Evolutionary conservation across 352 stramenopile species (phyloP), one percentile per base, ranked within the genome.

Genomic region (Lagenidium giganteum): DNA sequence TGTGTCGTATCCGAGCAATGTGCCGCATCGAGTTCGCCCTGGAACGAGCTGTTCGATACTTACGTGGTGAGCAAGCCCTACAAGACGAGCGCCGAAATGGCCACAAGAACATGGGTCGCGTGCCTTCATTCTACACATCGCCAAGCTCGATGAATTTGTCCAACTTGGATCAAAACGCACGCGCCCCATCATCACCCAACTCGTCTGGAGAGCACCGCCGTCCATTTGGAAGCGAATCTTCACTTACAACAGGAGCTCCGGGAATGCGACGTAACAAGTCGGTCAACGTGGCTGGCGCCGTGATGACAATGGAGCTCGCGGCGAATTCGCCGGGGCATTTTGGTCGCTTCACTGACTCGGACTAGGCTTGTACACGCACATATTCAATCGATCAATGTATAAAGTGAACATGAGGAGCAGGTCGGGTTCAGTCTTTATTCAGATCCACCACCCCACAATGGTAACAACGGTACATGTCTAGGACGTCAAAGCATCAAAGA

Each of bases 21-120:
- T 98, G 95, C 53, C 89, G 92, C 33, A 91, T 98, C 32, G 96
- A 99, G 60, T 90, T 98, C 61, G 95, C 91, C 13, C 78, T 99
- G 3, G 96, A 99, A 70, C 70, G 77, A 21, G 80, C 83, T 18
- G 79, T 92, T 29, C 63, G 82, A 17, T 91, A 89, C 40, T 54
- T 93, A 46, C 65, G 79, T 28, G 81, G 81, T 30, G 81, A 93
- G 29, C 78, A 91, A 69, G 77, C 79, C 9, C 59, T 92, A 3
- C 77, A 89, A 44, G 82, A 94, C 40, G 79, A 89, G 42, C 63
- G 76, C 38, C 62, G 62, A 32, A 75, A 73, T 26, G 82, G 80
- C 21, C 69, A 77, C 12, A 89, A 83, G 49, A 73, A 68, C 14
- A 67, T 93, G 11, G 80, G 75, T 14, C 77, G 82, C 21, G 82